Evolutionary conservation across 2,329 filamentous ascomycete species (phyloP), one percentile per base, ranked within the genome.

Genomic region (Biscogniauxia marginata): DNA sequence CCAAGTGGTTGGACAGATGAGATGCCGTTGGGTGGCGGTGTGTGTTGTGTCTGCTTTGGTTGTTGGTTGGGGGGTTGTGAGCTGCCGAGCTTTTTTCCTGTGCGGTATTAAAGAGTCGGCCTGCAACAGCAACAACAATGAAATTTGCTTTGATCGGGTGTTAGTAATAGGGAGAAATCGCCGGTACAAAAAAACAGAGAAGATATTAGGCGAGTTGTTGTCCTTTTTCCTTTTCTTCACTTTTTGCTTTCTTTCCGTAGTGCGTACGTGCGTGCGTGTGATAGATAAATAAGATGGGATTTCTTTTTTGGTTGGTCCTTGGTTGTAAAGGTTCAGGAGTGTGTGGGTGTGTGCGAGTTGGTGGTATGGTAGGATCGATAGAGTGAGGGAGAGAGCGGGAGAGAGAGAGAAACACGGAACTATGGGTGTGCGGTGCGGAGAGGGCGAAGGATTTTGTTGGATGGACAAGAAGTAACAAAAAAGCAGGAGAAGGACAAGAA

Each of bases 361-460:
- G 59, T 55, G 50, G 59, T 55, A 48, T 58, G 59, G 57, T 62
- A 63, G 57, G 59, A 63, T 60, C 57, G 62, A 60, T 53, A 62
- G 54, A 60, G 53, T 54, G 57, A 49, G 54, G 57, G 53, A 59
- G 58, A 46, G 59, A 56, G 56, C 56, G 59, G 55, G 54, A 62
- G 55, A 22, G 49, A 54, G 53, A 55, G 57, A 53, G 52, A 62
- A 55, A 30, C 46, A 53, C 52, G 58, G 55, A 51, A 25, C 54
- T 47, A 56, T 56, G 52, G 53, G 39, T 34, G 56, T 61, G 52
- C 56, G 58, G 55, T 58, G 49, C 54, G 58, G 60, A 59, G 52
- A 56, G 43, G 56, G 55, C 53, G 53, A 59, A 59, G 60, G 60
- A 59, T 63, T 63, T 63, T 63, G 60, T 61, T 61, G 54, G 61